Conservation (phyloP, 1,284 basidiomycete species). For the Ustilago sp. region DNA sequence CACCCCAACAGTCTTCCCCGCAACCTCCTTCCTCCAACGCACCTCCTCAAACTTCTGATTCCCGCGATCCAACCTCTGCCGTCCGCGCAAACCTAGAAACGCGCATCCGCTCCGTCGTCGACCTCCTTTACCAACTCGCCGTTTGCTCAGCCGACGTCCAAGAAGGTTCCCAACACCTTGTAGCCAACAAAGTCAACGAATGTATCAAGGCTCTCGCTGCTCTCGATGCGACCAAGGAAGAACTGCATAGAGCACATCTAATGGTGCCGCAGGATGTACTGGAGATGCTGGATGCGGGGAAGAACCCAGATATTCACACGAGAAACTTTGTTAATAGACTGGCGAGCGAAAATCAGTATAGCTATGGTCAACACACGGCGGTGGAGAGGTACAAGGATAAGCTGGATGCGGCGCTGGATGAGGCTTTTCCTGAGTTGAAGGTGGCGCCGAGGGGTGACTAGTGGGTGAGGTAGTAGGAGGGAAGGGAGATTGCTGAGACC, state of each 20-base stretch:
- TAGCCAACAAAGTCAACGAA: constrained; percentile 61
- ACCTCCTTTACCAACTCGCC: constrained; percentile 64
- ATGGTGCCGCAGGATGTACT: constrained; percentile 63
- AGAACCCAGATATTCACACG: constrained; percentile 67
- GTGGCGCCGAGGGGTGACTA: constrained; percentile 1
- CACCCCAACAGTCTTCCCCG: background rate
- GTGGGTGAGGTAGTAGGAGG: background rate
- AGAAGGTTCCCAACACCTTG: constrained; percentile 51
- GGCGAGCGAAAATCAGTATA: constrained; percentile 67
- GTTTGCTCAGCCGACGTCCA: constrained; percentile 64
- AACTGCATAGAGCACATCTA: constrained; percentile 46
- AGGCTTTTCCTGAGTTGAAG: constrained; percentile 42
- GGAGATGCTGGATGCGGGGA: constrained; percentile 64
- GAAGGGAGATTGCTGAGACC: background rate
- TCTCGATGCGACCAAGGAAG: constrained; percentile 52
- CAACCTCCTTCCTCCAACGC: background rate
- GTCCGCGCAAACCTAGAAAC: constrained; percentile 58
- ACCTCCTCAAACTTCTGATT: background rate
- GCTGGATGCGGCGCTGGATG: constrained; percentile 36
- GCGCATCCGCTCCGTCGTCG: constrained; percentile 57
- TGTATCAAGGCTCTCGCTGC: constrained; percentile 57
- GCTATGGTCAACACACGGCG: constrained; percentile 57
- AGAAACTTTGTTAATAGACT: constrained; percentile 63
- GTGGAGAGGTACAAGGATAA: constrained; percentile 36
- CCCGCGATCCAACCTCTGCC: constrained; percentile 21